Conservation (phyloP, 2,329 filamentous ascomycete genomes). For the Penicillium sp. region DNA sequence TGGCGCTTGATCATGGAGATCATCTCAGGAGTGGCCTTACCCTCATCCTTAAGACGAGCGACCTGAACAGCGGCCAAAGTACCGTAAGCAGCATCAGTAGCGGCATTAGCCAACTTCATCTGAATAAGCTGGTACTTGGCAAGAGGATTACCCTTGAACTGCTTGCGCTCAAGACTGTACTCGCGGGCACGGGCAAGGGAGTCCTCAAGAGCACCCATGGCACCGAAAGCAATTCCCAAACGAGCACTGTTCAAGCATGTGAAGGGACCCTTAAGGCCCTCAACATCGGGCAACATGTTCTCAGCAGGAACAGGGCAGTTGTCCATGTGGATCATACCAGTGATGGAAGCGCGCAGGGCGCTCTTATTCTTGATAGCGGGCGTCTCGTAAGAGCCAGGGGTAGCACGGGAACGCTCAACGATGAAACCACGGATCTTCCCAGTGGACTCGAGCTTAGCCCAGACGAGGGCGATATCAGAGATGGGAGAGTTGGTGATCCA, state of each 20-base stretch:
- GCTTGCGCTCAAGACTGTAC: conserved; percentile 88
- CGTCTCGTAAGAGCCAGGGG: conserved; percentile 83
- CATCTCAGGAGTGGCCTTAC: conserved; percentile 88
- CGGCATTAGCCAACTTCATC: conserved; percentile 93
- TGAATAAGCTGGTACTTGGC: conserved; percentile 96
- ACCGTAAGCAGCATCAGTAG: conserved; percentile 85
- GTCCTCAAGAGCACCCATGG: conserved; percentile 91
- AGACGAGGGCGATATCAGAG: conserved; percentile 77
- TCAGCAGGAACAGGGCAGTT: conserved; percentile 79
- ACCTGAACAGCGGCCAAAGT: conserved; percentile 89
- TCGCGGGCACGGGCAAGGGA: conserved; percentile 74
- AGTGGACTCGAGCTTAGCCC: conserved; percentile 87
- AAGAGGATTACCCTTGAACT: conserved; percentile 93
- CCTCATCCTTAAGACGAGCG: conserved; percentile 85
- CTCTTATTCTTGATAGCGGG: conserved; percentile 94
- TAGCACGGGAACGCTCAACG: conserved; percentile 79
- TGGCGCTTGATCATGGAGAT: conserved; percentile 95
- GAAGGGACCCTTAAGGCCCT: conserved; percentile 85
- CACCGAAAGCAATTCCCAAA: conserved; percentile 89
- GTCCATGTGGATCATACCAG: conserved; percentile 96
- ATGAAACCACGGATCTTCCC: conserved; percentile 94
- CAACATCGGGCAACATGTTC: conserved; percentile 90
- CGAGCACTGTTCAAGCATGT: conserved; percentile 90
- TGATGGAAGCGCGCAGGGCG: conserved; percentile 85
- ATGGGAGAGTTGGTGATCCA: conserved; percentile 97